Percentiles rank a stretch among this genome's conserved stretches.
Evolutionary conservation across 106 monocot genomes (phyloP).

Genomic region (Xerophyta viscosa): DNA sequence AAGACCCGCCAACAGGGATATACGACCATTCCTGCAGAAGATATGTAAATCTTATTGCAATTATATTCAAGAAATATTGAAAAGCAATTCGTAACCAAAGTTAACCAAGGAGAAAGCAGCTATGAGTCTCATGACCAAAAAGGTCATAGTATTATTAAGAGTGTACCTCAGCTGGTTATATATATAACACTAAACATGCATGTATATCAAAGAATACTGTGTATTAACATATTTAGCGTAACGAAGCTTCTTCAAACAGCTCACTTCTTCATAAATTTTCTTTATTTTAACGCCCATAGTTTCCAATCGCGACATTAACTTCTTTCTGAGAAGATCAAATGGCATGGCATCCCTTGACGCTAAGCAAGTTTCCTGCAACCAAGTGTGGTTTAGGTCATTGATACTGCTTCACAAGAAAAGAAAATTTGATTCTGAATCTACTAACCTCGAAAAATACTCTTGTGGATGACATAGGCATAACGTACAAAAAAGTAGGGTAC

Average conservation of each 20-base stretch:
- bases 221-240: too few species aligned
- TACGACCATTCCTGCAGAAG: conserved; percentile 90
- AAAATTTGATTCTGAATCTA: neutral
- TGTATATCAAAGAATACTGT: too few species aligned
- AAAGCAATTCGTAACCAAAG: too few species aligned
- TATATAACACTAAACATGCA: too few species aligned
- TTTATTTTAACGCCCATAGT: conserved; percentile 79
- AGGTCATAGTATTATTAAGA: too few species aligned
- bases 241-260: neutral
- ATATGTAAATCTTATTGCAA: too few species aligned
- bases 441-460: conserved; percentile 87
- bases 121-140: too few species aligned
- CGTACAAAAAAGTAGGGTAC: conserved; percentile 97
- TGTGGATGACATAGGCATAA: conserved; percentile 87
- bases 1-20: conserved; percentile 97
- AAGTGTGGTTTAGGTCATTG: neutral
- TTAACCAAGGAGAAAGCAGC: too few species aligned
- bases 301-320: conserved; percentile 73
- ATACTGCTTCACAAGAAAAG: neutral
- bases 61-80: too few species aligned
- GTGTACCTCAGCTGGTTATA: too few species aligned
- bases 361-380: conserved; percentile 86
- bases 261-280: conserved; percentile 87
- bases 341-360: conserved; percentile 95
- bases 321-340: conserved; percentile 80